These are phyloP conservation scores for Spongospora subterranea DNA, from an alignment of 208 protist species.

Conservation along the genomic window DNA sequence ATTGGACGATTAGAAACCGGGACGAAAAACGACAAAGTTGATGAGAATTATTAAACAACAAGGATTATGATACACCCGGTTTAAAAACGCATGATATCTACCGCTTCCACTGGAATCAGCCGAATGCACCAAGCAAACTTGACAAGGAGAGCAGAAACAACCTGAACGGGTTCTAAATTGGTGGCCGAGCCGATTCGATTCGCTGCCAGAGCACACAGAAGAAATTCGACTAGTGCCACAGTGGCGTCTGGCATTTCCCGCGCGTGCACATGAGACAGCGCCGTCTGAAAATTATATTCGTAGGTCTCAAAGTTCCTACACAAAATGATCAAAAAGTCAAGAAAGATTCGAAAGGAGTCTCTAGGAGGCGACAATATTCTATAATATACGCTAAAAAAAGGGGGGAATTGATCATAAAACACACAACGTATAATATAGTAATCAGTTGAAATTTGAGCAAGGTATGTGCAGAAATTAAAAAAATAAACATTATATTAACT, in stretches of 20 bases:
- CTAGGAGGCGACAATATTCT: too few species aligned
- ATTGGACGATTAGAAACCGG: too few species aligned
- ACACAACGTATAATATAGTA: too few species aligned
- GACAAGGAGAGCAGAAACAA: not conserved
- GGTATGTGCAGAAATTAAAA: too few species aligned
- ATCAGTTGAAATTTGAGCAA: too few species aligned
- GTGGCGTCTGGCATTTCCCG: not conserved
- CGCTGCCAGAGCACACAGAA: not conserved
- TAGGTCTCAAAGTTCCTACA: constrained; percentile 41
- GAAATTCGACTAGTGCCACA: not conserved
- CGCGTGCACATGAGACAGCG: not conserved
- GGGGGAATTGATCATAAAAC: too few species aligned
- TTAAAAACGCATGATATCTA: not conserved
- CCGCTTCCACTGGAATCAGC: not conserved
- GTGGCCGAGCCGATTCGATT: not conserved
- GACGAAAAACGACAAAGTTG: too few species aligned
- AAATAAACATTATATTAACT: too few species aligned
- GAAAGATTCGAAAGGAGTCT: not conserved
- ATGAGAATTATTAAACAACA: too few species aligned
- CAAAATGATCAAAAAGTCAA: not conserved
- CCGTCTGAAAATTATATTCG: constrained; percentile 57
- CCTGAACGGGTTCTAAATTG: not conserved
- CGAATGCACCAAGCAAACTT: constrained; percentile 26
- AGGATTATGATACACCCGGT: not conserved
- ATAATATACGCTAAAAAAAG: too few species aligned